Evolutionary conservation across 2,329 filamentous ascomycete species (phyloP), one percentile per base, ranked within the genome.

Genomic region (Aspergillus ochraceoroseus): DNA sequence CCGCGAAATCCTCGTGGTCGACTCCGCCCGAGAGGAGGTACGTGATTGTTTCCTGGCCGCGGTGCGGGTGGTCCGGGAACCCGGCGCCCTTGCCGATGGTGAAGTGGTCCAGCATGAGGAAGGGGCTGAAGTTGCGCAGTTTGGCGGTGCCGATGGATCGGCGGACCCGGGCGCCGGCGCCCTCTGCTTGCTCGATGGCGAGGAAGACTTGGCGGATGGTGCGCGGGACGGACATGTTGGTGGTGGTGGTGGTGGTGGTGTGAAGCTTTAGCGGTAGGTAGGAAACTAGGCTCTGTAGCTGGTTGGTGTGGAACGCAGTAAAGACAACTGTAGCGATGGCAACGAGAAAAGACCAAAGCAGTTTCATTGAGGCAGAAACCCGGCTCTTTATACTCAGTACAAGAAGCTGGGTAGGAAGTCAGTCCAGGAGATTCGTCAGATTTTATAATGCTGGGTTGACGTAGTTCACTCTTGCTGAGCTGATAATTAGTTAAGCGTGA

Each of bases 21-120:
- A 94, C 80, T 3, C 78, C 86, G 50, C 90, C 90, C 9, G 76
- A 70, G n/a, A 96, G 74, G 19, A 96, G 74, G 63, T 95, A 95
- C 1, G 88, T 95, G 61, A 95, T 92, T 11, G 81, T 85, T 56
- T 95, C 87, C 65, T 94, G 87, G 26, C 89, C 88, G 26, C 87
- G 76, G 60, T 84, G 80, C 0, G 79, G 79, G 58, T 95, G 89
- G 61, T 95, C 89, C 0, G 89, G 88, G 62, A 95, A 95, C 0
- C 89, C 89, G 7, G 88, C 85, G 43, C 85, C 87, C 1, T 82
- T 80, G 38, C 79, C 77, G 54, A 92, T 79, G 39, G 74, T 78
- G 71, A 95, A 95, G 70, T 95, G 86, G 62, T 96, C 90, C 32
- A 95, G 84, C 88, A 96, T 95, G 30, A 95, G 75, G 68, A 96